Evolutionary conservation across 2,329 filamentous ascomycete species (phyloP).

Genomic region (Thielaviopsis punctulata): DNA sequence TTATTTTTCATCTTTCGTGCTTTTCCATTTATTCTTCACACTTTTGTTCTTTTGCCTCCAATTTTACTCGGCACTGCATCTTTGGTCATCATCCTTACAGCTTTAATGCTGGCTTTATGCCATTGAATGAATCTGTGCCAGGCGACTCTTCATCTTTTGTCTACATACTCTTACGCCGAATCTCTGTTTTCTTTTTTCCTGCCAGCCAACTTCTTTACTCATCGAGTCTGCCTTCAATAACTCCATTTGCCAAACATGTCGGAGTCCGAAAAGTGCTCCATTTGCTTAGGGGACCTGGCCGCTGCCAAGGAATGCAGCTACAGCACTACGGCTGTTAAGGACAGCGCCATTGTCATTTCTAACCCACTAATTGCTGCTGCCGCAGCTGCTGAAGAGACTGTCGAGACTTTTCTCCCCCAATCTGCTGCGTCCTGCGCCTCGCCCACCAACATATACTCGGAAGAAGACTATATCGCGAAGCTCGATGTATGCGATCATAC

Average conservation of each 20-base stretch:
- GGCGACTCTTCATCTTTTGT: constrained; percentile 17
- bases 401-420: constrained; percentile 4
- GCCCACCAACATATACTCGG: background rate
- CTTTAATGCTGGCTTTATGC: constrained; percentile 13
- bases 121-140: constrained; percentile 7
- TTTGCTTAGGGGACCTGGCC: constrained; percentile 3
- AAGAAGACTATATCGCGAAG: constrained; percentile 25
- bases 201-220: too few species aligned
- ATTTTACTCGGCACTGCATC: constrained; percentile 11
- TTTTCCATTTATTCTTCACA: constrained; percentile 11
- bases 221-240: too few species aligned
- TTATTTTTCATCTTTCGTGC: background rate
- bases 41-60: constrained; percentile 14
- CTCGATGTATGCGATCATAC: constrained; percentile 73
- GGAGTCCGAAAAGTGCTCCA: constrained; percentile 5
- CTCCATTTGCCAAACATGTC: background rate
- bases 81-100: constrained; percentile 8
- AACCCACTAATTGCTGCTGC: constrained; percentile 14
- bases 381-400: constrained; percentile 14
- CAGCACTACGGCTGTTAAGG: background rate
- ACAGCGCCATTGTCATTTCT: constrained; percentile 15
- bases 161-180: background rate
- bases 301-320: background rate
- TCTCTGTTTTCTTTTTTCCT: background rate
- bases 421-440: background rate